Evolutionary conservation across 148 eudicot species (phyloP).

Genomic region (Arctostaphylos glauca): DNA sequence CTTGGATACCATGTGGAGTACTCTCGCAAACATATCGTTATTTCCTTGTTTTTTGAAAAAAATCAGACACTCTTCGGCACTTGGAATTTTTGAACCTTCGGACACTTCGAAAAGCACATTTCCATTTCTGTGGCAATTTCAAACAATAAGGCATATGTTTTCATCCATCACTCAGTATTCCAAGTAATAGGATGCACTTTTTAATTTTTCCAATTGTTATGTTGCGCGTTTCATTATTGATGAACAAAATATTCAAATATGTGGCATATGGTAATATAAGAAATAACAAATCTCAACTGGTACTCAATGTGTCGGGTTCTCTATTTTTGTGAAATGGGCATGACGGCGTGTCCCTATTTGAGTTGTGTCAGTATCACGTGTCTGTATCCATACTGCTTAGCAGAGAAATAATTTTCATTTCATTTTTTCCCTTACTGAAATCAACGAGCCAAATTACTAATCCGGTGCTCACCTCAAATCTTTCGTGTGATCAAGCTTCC

Average conservation of each 20-base stretch:
- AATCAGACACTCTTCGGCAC: neutral
- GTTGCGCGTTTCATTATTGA: neutral
- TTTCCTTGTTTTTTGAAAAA: neutral
- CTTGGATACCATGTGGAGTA: neutral
- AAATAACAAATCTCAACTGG: neutral
- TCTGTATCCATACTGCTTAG: neutral
- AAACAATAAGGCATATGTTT: neutral
- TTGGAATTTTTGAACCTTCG: no score
- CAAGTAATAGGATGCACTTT: neutral
- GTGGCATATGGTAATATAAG: neutral
- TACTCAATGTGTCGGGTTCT: neutral
- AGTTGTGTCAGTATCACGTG: neutral
- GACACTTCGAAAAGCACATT: no score
- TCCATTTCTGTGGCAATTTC: neutral
- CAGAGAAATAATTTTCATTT: neutral
- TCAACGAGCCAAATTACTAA: neutral
- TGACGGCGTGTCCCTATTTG: neutral
- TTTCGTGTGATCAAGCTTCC: conserved; percentile 38
- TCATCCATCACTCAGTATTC: neutral
- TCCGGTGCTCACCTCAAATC: conserved; percentile 20
- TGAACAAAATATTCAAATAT: neutral
- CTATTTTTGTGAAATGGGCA: neutral
- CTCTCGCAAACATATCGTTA: neutral
- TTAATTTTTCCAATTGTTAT: neutral
- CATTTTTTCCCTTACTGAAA: neutral